A percentile compares a stretch with the other conserved stretches of the same genome.
These are phyloP conservation scores for Coemansia sp. DNA, from an alignment of 192 early-diverging fungal genomes.

Conservation along the genomic window DNA sequence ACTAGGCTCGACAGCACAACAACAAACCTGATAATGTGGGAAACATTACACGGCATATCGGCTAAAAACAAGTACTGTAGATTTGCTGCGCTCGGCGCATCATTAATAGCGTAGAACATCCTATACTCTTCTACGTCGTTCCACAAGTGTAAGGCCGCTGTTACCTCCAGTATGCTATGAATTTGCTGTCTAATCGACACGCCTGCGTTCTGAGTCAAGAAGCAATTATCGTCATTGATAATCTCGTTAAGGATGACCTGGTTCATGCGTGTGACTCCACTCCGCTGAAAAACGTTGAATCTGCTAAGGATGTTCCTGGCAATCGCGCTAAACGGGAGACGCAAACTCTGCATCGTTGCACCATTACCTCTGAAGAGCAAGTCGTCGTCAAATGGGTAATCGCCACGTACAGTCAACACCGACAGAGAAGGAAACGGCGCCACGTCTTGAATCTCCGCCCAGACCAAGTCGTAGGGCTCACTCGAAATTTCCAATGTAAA, in stretches of 20 bases:
- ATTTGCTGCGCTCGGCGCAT: background rate
- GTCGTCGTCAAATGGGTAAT: background rate
- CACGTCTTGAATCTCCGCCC: background rate
- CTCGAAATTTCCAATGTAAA: background rate
- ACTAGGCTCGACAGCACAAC: background rate
- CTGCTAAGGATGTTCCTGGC: background rate
- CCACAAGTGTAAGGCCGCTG: background rate
- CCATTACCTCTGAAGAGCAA: background rate
- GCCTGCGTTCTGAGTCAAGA: background rate
- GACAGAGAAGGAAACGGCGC: background rate
- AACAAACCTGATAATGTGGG: background rate
- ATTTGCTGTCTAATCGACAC: background rate
- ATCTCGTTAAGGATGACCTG: too few relatives aligned
- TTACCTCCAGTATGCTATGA: background rate
- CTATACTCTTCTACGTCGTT: background rate
- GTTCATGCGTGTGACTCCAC: background rate
- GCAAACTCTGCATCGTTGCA: background rate
- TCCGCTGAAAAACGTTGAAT: background rate
- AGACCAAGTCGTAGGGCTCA: background rate
- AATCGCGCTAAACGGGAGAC: background rate
- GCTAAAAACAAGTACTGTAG: background rate
- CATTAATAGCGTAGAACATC: background rate
- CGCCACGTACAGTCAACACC: background rate
- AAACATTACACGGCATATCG: background rate
- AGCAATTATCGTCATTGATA: background rate